Evolutionary conservation across 805 yeast genomes (phyloP).

Genomic region (Yarrowia hollandica): DNA sequence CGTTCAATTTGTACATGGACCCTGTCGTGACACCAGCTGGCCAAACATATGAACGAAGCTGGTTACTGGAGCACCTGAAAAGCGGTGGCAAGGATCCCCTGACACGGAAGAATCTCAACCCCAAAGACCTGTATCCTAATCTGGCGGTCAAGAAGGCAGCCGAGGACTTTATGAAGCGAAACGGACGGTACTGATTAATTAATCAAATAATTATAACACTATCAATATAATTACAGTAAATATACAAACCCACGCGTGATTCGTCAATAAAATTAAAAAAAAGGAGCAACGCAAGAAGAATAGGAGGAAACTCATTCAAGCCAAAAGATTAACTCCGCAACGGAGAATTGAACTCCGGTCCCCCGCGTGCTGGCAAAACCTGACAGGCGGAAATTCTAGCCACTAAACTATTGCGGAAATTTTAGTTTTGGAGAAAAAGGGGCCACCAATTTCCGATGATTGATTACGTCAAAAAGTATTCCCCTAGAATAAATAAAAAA

Average conservation of each 20-base stretch:
- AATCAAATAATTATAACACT: background rate
- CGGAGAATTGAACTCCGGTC: background rate
- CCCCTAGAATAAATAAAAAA: background rate
- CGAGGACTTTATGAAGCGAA: constrained; percentile 32
- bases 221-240: no score
- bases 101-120: constrained; percentile 43
- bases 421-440: background rate
- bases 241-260: no score
- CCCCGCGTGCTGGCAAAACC: background rate
- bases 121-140: constrained; percentile 46
- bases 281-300: no score
- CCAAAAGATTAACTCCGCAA: background rate
- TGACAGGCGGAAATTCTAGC: constrained; percentile 46
- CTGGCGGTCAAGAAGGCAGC: constrained; percentile 46
- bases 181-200: constrained; percentile 1
- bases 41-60: constrained; percentile 46
- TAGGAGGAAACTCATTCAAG: no score
- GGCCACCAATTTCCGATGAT: background rate
- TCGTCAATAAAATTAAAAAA: no score
- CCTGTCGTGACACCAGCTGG: constrained; percentile 52
- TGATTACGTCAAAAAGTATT: background rate
- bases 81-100: constrained; percentile 46
- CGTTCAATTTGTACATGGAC: constrained; percentile 46
- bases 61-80: constrained; percentile 44
- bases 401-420: constrained; percentile 41